Evolutionary conservation across 2,329 filamentous ascomycete genomes (phyloP), one percentile per base, ranked within the genome.

Genomic region (Diaporthe citri): DNA sequence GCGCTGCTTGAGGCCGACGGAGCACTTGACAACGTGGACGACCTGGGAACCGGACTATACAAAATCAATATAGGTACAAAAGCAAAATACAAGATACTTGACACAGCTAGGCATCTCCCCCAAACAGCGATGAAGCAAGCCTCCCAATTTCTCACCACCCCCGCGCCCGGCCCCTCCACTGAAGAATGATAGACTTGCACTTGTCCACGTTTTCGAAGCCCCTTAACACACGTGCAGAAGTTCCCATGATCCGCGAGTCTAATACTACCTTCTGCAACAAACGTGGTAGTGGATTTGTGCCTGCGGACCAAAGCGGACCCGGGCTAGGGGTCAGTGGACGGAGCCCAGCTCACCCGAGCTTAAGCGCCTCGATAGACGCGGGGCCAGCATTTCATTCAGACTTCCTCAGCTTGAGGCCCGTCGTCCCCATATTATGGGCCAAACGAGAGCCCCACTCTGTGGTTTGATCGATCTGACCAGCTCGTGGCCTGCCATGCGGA

Each of bases 281-380:
- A 20, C 7, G 52, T 55, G 8, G 17, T 28, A 13, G 10, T 25
- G 46, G 22, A 25, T n/a, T 28, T 20, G 31, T 52, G 31, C 20
- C 17, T 41, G 64, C 48, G 64, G 64, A 39, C 64, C 46, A 39
- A 39, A 39, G 64, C 64, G 31, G 31, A 52, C 9, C 46, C 64
- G 48, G 46, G 22, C 15, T 15, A 69, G 64, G 64, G 48, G 48
- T 41, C 48, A 13, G 48, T 52, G 25, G 48, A 55, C 48, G 46
- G 64, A 52, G 36, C 25, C 9, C 64, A 55, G 34, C 64, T 41
- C 48, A 39, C n/a, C 48, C 64, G 48, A 39, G n/a, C n/a, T 20
- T 17, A 41, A 41, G 64, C 64, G 64, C 64, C 64, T 31, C 36
- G 17, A 22, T 28, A 69, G n/a, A 28, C 46, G 31, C 48, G 64